phyloP scores from a whole-genome alignment of 345 rosid genomes.

The Nephelium lappaceum region DNA sequence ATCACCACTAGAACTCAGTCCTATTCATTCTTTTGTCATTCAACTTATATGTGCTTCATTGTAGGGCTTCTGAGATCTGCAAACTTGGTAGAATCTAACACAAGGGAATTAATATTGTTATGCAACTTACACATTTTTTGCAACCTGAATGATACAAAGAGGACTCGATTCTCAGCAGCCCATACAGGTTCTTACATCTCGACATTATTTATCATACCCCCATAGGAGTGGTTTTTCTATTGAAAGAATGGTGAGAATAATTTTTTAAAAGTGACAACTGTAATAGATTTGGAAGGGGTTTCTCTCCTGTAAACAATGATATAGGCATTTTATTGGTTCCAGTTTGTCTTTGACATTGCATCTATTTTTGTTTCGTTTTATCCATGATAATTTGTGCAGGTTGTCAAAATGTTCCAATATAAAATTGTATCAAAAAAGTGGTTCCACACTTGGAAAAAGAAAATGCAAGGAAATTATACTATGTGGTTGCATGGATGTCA shows the following conservation, averaged over 20 bases:
- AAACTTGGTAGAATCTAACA: conserved; percentile 1
- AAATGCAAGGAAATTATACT: not conserved
- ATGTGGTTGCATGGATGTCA: not conserved
- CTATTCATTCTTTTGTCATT: conserved; percentile 32
- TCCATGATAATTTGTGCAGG: not conserved
- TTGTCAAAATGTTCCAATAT: not conserved
- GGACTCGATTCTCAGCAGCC: conserved; percentile 11
- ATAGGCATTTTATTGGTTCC: not conserved
- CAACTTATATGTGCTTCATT: not conserved
- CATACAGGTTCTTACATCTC: not conserved
- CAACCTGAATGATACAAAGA: conserved; percentile 7
- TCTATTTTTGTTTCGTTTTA: not conserved
- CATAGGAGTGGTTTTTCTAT: not conserved
- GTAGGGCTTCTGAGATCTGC: conserved; percentile 10
- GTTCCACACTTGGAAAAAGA: not conserved
- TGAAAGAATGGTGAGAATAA: not conserved
- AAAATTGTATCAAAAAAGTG: not conserved
- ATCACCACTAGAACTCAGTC: conserved; percentile 2
- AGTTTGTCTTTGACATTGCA: not conserved
- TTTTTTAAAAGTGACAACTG: not conserved
- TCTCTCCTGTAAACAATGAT: not conserved
- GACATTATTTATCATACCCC: not conserved
- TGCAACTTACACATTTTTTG: not conserved
- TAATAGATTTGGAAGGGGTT: not conserved
- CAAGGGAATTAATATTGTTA: not conserved